A percentile compares a stretch with the other conserved stretches of the same genome.
These are phyloP conservation scores for Hymenoscyphus albidus DNA, from an alignment of 2,329 filamentous ascomycete genomes.

Conservation along the genomic window DNA sequence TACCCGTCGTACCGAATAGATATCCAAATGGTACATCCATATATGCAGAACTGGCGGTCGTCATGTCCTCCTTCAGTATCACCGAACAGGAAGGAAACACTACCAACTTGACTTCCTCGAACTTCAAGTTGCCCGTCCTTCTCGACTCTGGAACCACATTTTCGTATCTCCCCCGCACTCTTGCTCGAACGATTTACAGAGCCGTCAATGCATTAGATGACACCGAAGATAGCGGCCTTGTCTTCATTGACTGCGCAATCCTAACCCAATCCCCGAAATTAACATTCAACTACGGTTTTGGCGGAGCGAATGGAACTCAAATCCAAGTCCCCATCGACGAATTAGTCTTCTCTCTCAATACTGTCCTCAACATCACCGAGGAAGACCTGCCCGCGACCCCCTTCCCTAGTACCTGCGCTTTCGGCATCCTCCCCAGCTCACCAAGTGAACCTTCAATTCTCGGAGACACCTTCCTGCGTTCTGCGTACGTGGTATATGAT, in stretches of 20 bases:
- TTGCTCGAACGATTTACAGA: constrained; percentile 42
- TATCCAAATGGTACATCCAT: constrained; percentile 18
- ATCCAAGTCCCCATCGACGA: constrained; percentile 45
- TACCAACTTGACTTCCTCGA: constrained; percentile 19
- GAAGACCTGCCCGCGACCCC: constrained; percentile 14
- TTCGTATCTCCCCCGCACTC: constrained; percentile 55
- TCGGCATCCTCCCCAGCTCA: constrained; percentile 44
- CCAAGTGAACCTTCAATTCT: constrained; percentile 32
- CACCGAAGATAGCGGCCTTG: constrained; percentile 11
- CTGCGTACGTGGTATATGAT: constrained; percentile 53
- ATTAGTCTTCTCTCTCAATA: constrained; percentile 37
- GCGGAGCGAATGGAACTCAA: constrained; percentile 37
- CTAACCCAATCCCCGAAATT: constrained; percentile 32
- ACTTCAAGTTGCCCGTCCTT: constrained; percentile 44
- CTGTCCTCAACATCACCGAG: constrained; percentile 9
- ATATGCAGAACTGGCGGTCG: constrained; percentile 24
- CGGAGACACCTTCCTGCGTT: constrained; percentile 51
- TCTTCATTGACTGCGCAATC: constrained; percentile 40
- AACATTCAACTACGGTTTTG: constrained; percentile 47
- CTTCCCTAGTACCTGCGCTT: constrained; percentile 43
- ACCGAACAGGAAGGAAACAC: constrained; percentile 36
- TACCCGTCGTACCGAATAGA: constrained; percentile 19
- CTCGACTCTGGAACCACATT: constrained; percentile 65
- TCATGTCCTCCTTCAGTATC: constrained; percentile 24
- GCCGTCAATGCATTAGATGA: constrained; percentile 39